Evolutionary conservation across 805 yeast genomes (phyloP).

Genomic region (Spathaspora girioi): DNA sequence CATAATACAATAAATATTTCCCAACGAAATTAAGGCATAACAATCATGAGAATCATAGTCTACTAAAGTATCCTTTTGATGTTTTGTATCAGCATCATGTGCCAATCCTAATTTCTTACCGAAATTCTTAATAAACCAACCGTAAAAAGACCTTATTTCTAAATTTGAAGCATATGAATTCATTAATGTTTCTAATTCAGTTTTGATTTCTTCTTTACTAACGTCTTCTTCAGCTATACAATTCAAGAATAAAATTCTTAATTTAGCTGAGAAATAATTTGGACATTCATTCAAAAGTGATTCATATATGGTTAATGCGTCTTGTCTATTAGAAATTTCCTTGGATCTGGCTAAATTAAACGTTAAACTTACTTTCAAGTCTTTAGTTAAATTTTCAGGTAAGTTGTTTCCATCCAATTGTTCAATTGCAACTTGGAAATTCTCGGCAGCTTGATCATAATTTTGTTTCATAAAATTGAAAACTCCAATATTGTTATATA

Average conservation of each 20-base stretch:
- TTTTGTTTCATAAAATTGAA: slow-evolving; percentile 67
- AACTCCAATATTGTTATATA: slow-evolving; percentile 83
- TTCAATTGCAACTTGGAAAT: slow-evolving; percentile 50
- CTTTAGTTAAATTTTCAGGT: slow-evolving; percentile 24
- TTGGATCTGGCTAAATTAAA: slow-evolving; percentile 77
- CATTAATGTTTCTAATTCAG: slow-evolving; percentile 55
- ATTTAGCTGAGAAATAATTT: slow-evolving; percentile 67
- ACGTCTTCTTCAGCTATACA: slow-evolving; percentile 39
- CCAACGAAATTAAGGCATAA: slow-evolving; percentile 86
- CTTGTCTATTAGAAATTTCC: slow-evolving; percentile 45
- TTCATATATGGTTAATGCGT: slow-evolving; percentile 48
- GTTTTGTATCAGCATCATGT: slow-evolving; percentile 64
- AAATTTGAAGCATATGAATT: slow-evolving; percentile 54
- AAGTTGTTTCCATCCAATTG: slow-evolving; percentile 28
- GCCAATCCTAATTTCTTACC: slow-evolving; percentile 48
- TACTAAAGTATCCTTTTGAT: slow-evolving; percentile 80
- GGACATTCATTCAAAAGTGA: slow-evolving; percentile 60
- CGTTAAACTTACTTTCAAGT: slow-evolving; percentile 27
- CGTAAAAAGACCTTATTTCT: slow-evolving; percentile 86
- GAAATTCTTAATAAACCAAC: slow-evolving; percentile 75
- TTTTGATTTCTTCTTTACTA: slow-evolving; percentile 43
- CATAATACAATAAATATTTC: slow-evolving; percentile 77
- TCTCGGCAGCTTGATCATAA: slow-evolving; percentile 51
- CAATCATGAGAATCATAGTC: slow-evolving; percentile 82
- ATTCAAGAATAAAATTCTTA: slow-evolving; percentile 65